Percentiles rank a stretch among this genome's conserved stretches.
Evolutionary conservation across 1,139 yeast genomes (phyloP).

Genomic region (Torulaspora globosa): DNA sequence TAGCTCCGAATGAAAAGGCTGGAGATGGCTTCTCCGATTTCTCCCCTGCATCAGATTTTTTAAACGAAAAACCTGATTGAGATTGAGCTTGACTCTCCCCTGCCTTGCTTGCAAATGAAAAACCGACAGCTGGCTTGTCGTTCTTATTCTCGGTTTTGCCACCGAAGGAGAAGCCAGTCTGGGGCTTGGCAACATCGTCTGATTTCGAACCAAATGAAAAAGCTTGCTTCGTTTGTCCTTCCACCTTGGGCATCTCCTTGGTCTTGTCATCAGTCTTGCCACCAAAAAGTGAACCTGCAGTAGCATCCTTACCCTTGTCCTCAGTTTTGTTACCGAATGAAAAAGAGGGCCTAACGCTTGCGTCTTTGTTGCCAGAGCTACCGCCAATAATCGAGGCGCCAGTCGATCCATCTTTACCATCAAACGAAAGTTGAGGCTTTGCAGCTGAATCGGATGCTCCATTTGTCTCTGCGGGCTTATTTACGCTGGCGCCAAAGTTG

Average conservation of each 20-base stretch:
- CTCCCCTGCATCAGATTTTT: not conserved
- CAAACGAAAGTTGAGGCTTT: not conserved
- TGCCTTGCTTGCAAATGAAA: slow-evolving; percentile 21
- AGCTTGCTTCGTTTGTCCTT: slow-evolving; percentile 3
- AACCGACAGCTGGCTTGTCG: slow-evolving; percentile 9
- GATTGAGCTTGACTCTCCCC: slow-evolving; percentile 14
- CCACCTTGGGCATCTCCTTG: not conserved
- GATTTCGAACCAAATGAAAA: slow-evolving; percentile 11
- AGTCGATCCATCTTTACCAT: not conserved
- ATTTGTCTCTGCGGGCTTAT: not conserved
- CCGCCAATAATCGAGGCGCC: not conserved
- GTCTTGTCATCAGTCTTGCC: slow-evolving; percentile 15
- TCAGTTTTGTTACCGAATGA: slow-evolving; percentile 25
- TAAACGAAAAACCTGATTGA: not conserved
- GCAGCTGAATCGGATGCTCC: not conserved
- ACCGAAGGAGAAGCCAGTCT: slow-evolving; percentile 18
- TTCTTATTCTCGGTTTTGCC: slow-evolving; percentile 1
- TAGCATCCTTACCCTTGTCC: slow-evolving; percentile 18
- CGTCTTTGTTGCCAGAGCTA: not conserved
- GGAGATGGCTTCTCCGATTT: not conserved
- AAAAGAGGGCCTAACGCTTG: slow-evolving; percentile 26
- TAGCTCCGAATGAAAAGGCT: slow-evolving; percentile 5
- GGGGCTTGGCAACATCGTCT: not conserved
- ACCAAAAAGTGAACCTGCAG: slow-evolving; percentile 24
- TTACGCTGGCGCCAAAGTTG: not conserved